Evolutionary conservation across 768 basidiomycete species (phyloP).

Genomic region (Rhodotorula graminis): DNA sequence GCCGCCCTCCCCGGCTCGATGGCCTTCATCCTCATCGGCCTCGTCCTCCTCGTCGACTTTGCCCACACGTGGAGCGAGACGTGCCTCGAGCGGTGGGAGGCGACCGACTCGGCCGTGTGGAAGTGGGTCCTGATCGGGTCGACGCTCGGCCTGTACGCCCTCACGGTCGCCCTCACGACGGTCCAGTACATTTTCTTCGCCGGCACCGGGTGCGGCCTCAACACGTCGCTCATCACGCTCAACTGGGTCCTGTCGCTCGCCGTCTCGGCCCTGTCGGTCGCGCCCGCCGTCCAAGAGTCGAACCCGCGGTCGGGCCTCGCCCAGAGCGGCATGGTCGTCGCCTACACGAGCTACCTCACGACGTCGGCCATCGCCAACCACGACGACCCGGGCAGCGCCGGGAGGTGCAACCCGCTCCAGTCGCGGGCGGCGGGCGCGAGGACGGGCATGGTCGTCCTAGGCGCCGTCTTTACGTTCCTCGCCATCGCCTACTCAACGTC

Average conservation of each 20-base stretch:
- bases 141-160: slow-evolving; percentile 80
- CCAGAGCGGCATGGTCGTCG: slow-evolving; percentile 94
- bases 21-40: slow-evolving; percentile 90
- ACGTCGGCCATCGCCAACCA: slow-evolving; percentile 92
- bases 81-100: slow-evolving; percentile 93
- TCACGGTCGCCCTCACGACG: slow-evolving; percentile 76
- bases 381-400: slow-evolving; percentile 57
- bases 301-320: slow-evolving; percentile 93
- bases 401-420: slow-evolving; percentile 79
- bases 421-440: slow-evolving; percentile 61
- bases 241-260: slow-evolving; percentile 76
- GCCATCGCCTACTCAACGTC: slow-evolving; percentile 97
- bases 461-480: slow-evolving; percentile 92
- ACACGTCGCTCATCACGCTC: slow-evolving; percentile 95
- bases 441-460: slow-evolving; percentile 79
- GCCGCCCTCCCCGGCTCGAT: slow-evolving; percentile 80
- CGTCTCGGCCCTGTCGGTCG: slow-evolving; percentile 74
- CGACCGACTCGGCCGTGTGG: slow-evolving; percentile 76
- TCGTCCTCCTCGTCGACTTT: slow-evolving; percentile 95
- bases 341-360: slow-evolving; percentile 92
- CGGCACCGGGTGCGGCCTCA: slow-evolving; percentile 75
- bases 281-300: slow-evolving; percentile 79
- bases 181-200: slow-evolving; percentile 90
- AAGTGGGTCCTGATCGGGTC: slow-evolving; percentile 92
- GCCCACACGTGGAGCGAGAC: slow-evolving; percentile 98